Evolutionary conservation across 176 grass and related monocot species (phyloP), one percentile per base, ranked within the genome.

Genomic region (Coix lacrymajobi): DNA sequence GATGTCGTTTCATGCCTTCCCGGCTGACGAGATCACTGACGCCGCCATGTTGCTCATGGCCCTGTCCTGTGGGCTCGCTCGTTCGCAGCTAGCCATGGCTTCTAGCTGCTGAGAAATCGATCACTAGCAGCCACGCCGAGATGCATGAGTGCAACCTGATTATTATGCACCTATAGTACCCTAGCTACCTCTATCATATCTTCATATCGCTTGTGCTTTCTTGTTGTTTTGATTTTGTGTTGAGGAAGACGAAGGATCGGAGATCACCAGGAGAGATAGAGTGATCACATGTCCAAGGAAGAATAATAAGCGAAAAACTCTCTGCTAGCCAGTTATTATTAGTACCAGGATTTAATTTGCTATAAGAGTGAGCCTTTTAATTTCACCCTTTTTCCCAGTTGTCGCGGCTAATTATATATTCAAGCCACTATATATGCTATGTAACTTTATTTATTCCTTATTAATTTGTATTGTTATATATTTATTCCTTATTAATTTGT

Each of bases 41-140:
- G 96, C 96, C 25, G 96, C 96, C 41, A 85, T 99, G 72, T 79
- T 99, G 73, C 82, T 99, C 85, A 99, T 99, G 93, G 89, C 87
- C n/a, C 73, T 99, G 31, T 99, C 96, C 14, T 99, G 89, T 38
- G 91, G 91, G 17, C 73, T 92, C 26, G 13, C 73, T 93, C 31
- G 64, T 99, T 56, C 64, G 37, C 73, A 85, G 89, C 78, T 99
- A 85, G 84, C 41, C 9, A 7, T 62, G 61, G 65, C 44, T 20
- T 79, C 19, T 78, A 44, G 71, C 54, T 60, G 71, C 54, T 43
- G 33, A 81, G 45, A 49, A 40, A 70, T 57, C 38, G 31, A 62
- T 57, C 70, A 62, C 81, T 17, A 33, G 73, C 48, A 73, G 48
- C 58, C 20, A 79, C n/a, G n/a, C 24, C 63, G 71, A 54, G 19